Percentiles rank a stretch among this genome's conserved stretches.
Evolutionary conservation across 2,329 filamentous ascomycete genomes (phyloP).

Genomic region (Ophidiomyces ophidiicola): DNA sequence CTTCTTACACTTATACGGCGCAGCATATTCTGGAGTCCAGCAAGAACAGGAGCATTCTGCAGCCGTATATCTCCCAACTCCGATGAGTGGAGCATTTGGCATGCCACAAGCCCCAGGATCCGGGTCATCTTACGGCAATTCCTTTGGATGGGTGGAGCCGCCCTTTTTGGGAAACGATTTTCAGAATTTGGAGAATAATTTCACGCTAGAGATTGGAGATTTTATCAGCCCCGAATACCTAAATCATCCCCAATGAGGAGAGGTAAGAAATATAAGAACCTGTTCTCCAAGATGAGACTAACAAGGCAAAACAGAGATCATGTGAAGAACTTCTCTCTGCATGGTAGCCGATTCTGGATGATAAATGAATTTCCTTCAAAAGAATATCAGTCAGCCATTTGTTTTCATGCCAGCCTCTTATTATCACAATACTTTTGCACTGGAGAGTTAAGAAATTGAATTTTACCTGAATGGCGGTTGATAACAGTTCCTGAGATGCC

Average conservation of each 20-base stretch:
- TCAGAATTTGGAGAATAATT: neutral
- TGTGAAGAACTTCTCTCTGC: too few species aligned
- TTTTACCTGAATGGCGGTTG: too few species aligned
- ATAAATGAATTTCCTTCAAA: too few species aligned
- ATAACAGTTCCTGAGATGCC: too few species aligned
- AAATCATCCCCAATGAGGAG: neutral
- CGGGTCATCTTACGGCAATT: neutral
- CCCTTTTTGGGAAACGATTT: neutral
- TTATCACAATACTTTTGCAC: too few species aligned
- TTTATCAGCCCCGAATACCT: conserved; percentile 5
- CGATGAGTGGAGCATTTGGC: neutral
- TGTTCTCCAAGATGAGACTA: neutral
- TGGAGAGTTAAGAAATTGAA: too few species aligned
- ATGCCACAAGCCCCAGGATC: neutral
- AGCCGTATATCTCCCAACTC: neutral
- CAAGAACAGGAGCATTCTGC: neutral
- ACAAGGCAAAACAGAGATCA: neutral
- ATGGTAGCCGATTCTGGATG: too few species aligned
- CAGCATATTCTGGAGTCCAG: neutral
- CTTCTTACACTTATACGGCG: neutral
- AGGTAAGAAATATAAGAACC: neutral
- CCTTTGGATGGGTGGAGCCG: conserved; percentile 1
- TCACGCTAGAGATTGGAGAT: neutral
- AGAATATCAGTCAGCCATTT: too few species aligned
- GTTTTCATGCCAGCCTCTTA: too few species aligned